A percentile compares a stretch with the other conserved stretches of the same genome.
Conservation (phyloP, 768 basidiomycete species). For the Hysterangium stoloniferum region DNA sequence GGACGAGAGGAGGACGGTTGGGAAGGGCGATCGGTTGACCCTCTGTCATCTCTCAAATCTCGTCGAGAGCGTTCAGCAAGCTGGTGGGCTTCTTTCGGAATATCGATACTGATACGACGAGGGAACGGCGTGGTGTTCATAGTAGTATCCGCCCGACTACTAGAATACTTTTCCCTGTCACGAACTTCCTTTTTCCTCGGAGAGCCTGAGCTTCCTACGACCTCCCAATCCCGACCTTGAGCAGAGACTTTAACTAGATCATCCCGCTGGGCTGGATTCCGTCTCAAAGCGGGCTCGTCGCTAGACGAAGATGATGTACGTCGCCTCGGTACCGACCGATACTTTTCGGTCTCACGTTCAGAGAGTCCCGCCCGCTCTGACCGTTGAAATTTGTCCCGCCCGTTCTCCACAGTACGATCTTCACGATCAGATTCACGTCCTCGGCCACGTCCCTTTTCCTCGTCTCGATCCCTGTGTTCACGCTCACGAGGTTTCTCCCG, state of each 20-base stretch:
- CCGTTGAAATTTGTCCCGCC: neutral
- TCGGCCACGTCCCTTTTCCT: no score
- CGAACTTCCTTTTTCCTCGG: neutral
- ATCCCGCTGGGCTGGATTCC: neutral
- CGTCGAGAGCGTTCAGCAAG: neutral
- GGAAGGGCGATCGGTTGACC: no score
- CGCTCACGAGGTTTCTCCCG: no score
- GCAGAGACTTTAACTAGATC: conserved; percentile 2
- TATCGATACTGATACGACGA: neutral
- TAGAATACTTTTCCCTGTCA: no score
- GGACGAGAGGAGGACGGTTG: neutral
- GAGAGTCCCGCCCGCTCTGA: neutral
- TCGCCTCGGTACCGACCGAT: neutral
- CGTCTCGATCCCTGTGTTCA: no score
- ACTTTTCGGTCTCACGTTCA: neutral
- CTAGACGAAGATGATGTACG: neutral
- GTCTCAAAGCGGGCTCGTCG: no score
- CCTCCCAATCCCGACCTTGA: conserved; percentile 2
- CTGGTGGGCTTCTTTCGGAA: neutral
- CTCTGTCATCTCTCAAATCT: neutral
- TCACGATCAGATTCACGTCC: no score
- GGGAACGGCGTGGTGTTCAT: neutral
- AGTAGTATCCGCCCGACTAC: neutral
- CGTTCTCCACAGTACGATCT: no score
- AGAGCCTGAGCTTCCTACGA: neutral